Base-by-base conservation (phyloP, 2,329 filamentous ascomycete species). In the Falciphora oryzae region DNA sequence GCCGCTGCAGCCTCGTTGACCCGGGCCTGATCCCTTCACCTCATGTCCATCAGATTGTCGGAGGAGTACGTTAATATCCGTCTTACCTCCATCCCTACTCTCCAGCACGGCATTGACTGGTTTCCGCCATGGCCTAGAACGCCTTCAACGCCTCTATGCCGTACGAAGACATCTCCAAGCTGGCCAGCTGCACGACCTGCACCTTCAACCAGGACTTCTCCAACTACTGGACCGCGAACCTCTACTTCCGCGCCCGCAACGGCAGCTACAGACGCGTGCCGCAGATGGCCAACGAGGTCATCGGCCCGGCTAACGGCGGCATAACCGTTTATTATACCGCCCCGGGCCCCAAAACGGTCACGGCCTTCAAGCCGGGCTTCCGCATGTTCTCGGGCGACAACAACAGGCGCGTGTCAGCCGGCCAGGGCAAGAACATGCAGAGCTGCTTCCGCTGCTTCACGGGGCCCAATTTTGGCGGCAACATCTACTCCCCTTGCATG, bases 291-390 rank as follows among this genome's bases (percentile, higher is more conserved):
- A 75, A 76, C 63, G 67, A 72, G 63, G 73, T 71, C 7, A 71
- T 76, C 35, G 73, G 75, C 57, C 73, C 22, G 25, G 61, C 44
- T 28, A 68, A 74, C 7, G 76, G 72, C 18, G 75, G 75, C 28
- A 73, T 77, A 62, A 75, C 76, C 13, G 74, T 78, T 11, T 79
- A 79, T 69, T 79, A 79, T 63, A 73, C 77, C 5, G 72, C 69
- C 8, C 69, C 70, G 32, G 71, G 72, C 63, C 71, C 72, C 2
- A 71, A 71, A 35, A 70, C 72, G 53, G 72, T 73, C 10, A 77
- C 76, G 13, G 75, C 75, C 25, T 78, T 78, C 67, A 74, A 76
- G 67, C 74, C 76, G 66, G 75, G 76, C 14, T 78, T 78, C 69
- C 76, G 77, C 58, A 78, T 79, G 77, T 73, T 79, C 31, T 68